Percentiles rank a stretch among this genome's conserved stretches.
These are phyloP conservation scores for Podospora pseudocomata DNA, from an alignment of 495 filamentous ascomycete species.

Conservation along the genomic window DNA sequence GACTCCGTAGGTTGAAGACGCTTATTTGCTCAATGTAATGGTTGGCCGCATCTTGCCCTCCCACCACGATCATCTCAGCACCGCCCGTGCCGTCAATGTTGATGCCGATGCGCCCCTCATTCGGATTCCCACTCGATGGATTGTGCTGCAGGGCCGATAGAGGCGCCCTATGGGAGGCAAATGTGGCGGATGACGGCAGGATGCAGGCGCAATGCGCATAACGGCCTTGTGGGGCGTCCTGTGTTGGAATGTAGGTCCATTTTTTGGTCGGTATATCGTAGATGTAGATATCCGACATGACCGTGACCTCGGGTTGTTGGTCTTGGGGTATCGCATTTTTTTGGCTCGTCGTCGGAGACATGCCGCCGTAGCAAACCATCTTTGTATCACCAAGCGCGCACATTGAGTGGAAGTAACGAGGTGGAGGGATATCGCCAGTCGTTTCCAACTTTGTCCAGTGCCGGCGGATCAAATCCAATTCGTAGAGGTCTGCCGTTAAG, in stretches of 20 bases:
- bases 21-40: slow-evolving; percentile 98
- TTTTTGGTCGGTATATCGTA: slow-evolving; percentile 81
- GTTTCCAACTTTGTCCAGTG: slow-evolving; percentile 91
- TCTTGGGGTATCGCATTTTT: slow-evolving; percentile 53
- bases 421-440: slow-evolving; percentile 77
- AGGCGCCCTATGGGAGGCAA: slow-evolving; percentile 76
- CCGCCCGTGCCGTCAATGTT: slow-evolving; percentile 86
- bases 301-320: slow-evolving; percentile 80
- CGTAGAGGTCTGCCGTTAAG: slow-evolving; percentile 84
- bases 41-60: slow-evolving; percentile 94
- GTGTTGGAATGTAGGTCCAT: slow-evolving; percentile 79
- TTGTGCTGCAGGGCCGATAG: slow-evolving; percentile 87
- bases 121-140: slow-evolving; percentile 69
- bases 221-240: slow-evolving; percentile 83
- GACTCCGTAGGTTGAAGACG: slow-evolving; percentile 92
- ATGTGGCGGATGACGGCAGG: slow-evolving; percentile 78
- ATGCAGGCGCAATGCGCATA: slow-evolving; percentile 97
- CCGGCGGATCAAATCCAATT: slow-evolving; percentile 82
- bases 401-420: slow-evolving; percentile 94
- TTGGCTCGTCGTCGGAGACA: slow-evolving; percentile 72
- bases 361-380: slow-evolving; percentile 95
- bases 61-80: slow-evolving; percentile 95
- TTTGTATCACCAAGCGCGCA: slow-evolving; percentile 92
- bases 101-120: slow-evolving; percentile 81
- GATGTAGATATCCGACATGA: slow-evolving; percentile 98